Percentiles rank a stretch among this genome's conserved stretches.
Conservation (phyloP, 345 rosid species). For the Boechera stricta region DNA sequence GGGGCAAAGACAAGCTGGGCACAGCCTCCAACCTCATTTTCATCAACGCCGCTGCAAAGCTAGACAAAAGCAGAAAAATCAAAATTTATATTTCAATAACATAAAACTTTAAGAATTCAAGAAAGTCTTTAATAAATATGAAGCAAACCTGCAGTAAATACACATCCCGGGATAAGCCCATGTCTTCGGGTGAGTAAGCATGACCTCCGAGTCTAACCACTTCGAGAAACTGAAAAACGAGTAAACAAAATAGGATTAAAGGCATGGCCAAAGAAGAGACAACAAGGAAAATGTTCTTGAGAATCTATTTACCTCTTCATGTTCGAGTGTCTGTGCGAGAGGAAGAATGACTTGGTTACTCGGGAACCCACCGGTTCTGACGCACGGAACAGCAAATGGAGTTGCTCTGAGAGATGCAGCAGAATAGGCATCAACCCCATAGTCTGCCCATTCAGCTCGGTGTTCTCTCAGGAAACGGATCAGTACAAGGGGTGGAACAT, state of each 20-base stretch:
- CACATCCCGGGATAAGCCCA: conserved; percentile 87
- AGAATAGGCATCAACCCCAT: conserved; percentile 83
- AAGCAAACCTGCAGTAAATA: conserved; percentile 76
- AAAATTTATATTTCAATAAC: not conserved
- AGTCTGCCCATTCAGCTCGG: conserved; percentile 98
- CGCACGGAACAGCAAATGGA: conserved; percentile 81
- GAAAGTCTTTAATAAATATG: not conserved
- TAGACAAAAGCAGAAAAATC: conserved; percentile 27
- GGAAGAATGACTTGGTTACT: conserved; percentile 91
- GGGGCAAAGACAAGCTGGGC: conserved; percentile 98
- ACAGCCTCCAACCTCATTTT: conserved; percentile 86
- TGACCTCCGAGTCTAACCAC: conserved; percentile 93
- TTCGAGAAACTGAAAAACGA: conserved; percentile 69
- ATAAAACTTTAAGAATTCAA: not conserved
- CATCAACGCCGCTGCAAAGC: conserved; percentile 93
- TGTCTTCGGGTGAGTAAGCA: conserved; percentile 83
- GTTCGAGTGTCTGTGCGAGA: conserved; percentile 90
- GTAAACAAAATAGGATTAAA: not conserved
- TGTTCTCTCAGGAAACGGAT: conserved; percentile 94
- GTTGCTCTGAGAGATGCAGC: conserved; percentile 81
- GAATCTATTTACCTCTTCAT: conserved; percentile 71
- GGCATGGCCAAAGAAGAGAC: conserved; percentile 14
- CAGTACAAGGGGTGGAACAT: conserved; percentile 89
- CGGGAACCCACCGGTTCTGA: conserved; percentile 82
- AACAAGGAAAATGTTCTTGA: conserved; percentile 7